Conservation (phyloP, 257 asterid species). For the Linaria vulgaris region DNA sequence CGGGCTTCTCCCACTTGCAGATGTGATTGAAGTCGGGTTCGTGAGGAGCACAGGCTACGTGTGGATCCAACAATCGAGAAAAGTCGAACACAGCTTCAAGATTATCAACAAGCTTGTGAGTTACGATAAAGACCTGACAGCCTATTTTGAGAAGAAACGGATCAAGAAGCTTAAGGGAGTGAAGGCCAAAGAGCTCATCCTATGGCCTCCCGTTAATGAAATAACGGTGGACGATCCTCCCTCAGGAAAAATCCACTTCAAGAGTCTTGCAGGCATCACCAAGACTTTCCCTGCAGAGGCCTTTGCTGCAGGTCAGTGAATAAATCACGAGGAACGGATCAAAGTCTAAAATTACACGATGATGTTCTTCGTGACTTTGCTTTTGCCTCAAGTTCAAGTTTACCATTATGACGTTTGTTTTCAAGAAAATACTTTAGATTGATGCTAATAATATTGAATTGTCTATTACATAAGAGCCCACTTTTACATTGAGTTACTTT, state of each 20-base stretch:
- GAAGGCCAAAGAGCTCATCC: constrained; percentile 66
- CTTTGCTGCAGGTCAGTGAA: constrained; percentile 62
- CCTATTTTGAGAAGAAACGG: constrained; percentile 50
- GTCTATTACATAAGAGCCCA: background rate
- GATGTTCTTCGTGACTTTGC: background rate
- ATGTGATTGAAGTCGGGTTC: constrained; percentile 67
- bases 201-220: constrained; percentile 74
- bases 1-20: constrained; percentile 71
- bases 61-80: constrained; percentile 69
- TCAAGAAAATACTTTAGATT: background rate
- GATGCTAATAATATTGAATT: background rate
- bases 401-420: background rate
- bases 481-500: background rate
- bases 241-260: constrained; percentile 67
- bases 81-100: constrained; percentile 64
- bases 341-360: background rate
- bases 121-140: constrained; percentile 47
- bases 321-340: background rate
- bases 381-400: background rate
- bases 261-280: constrained; percentile 77
- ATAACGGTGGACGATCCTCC: constrained; percentile 46
- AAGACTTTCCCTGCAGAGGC: constrained; percentile 72
- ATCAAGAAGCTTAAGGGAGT: constrained; percentile 79
- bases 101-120: constrained; percentile 60
- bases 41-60: constrained; percentile 62